Conservation (phyloP, 352 stramenopile species). For the Aphanomyces stellatus region DNA sequence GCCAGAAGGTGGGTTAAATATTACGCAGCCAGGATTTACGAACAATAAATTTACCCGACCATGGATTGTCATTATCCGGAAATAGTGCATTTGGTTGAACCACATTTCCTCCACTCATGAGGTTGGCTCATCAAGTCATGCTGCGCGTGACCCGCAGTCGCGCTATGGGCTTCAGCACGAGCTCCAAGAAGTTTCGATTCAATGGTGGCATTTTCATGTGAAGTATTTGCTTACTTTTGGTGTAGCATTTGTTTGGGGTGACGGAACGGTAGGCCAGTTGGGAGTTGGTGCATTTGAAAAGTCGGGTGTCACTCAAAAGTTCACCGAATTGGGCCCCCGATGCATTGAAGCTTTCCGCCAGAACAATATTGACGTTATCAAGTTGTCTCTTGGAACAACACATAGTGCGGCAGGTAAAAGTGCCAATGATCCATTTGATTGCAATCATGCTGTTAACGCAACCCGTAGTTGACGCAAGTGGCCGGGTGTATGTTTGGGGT, state of each 20-base stretch:
- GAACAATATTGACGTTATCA: constrained; percentile 36
- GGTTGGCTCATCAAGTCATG: neutral
- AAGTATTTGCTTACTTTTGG: neutral
- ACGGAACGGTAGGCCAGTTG: constrained; percentile 75
- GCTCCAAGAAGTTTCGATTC: neutral
- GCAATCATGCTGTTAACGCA: constrained; percentile 1
- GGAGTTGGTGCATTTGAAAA: constrained; percentile 73
- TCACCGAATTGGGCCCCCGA: constrained; percentile 71
- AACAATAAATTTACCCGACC: too few relatives aligned
- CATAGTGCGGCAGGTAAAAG: constrained; percentile 79
- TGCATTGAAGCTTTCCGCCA: constrained; percentile 61
- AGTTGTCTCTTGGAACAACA: constrained; percentile 64
- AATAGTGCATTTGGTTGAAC: too few relatives aligned
- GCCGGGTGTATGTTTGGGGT: constrained; percentile 72
- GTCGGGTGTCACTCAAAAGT: constrained; percentile 74
- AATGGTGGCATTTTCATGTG: neutral
- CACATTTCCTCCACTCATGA: neutral
- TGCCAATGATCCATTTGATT: constrained; percentile 21
- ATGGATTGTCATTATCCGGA: too few relatives aligned
- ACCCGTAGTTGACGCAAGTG: constrained; percentile 49
- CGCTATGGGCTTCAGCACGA: neutral
- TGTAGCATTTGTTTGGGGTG: constrained; percentile 56
- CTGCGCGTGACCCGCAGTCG: neutral
- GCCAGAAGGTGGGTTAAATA: too few relatives aligned
- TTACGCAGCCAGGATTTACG: too few relatives aligned